Conservation (phyloP, 2,329 filamentous ascomycete species). For the Colletotrichum higginsianum region DNA sequence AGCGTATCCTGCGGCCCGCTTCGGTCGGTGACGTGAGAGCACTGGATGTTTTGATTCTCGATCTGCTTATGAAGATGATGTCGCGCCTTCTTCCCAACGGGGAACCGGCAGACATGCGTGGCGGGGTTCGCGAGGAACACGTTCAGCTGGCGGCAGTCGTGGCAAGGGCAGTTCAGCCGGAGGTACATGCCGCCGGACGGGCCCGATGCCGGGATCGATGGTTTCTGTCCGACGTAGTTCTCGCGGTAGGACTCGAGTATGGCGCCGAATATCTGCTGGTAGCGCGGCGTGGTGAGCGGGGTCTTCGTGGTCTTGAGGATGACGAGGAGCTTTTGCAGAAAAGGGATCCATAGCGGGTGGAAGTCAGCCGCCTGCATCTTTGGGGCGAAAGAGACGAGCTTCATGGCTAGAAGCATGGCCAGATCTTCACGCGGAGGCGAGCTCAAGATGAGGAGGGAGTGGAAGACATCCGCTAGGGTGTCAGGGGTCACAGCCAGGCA, state of each 20-base stretch:
- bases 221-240: conserved; percentile 44
- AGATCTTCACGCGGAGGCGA: conserved; percentile 42
- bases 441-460: conserved; percentile 32
- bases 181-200: conserved; percentile 19
- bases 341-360: conserved; percentile 49
- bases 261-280: conserved; percentile 46
- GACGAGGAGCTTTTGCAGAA: conserved; percentile 45
- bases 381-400: conserved; percentile 39
- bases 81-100: conserved; percentile 42
- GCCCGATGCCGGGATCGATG: conserved; percentile 3
- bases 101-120: conserved; percentile 30
- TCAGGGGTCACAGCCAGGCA: background rate
- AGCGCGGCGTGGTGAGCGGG: conserved; percentile 40
- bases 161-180: conserved; percentile 45
- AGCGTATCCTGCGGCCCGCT: conserved; percentile 37
- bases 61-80: conserved; percentile 45
- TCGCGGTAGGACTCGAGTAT: conserved; percentile 46
- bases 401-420: conserved; percentile 42
- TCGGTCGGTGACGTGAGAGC: conserved; percentile 43
- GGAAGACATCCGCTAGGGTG: conserved; percentile 16
- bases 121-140: conserved; percentile 46
- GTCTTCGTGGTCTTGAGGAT: conserved; percentile 35
- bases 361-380: conserved; percentile 44
- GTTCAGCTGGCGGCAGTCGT: conserved; percentile 47
- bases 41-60: conserved; percentile 40